phyloP scores from a whole-genome alignment of 2,329 filamentous ascomycete genomes.

The Teratosphaeria nubilosa region DNA sequence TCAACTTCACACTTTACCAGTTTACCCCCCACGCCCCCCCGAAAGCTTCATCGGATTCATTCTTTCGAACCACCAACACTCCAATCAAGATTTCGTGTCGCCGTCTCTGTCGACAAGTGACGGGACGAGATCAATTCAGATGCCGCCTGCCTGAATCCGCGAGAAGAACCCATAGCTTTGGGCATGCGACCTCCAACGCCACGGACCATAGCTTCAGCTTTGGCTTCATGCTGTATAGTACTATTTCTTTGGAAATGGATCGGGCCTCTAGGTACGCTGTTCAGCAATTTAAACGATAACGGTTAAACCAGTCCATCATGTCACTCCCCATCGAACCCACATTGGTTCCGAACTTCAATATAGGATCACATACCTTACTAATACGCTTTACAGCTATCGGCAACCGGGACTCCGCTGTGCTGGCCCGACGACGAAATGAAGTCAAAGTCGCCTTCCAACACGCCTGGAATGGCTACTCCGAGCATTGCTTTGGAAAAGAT shows the following conservation, averaged over 20 bases:
- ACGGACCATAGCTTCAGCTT: background rate
- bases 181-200: background rate
- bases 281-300: background rate
- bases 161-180: background rate
- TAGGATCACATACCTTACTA: background rate
- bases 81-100: too few species aligned
- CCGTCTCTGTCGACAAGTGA: too few species aligned
- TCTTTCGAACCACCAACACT: too few species aligned
- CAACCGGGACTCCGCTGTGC: background rate
- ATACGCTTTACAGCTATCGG: background rate
- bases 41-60: background rate
- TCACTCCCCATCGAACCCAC: too few species aligned
- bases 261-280: background rate
- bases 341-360: background rate
- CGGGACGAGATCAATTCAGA: background rate
- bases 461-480: background rate
- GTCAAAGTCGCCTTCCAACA: background rate
- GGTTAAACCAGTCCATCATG: background rate
- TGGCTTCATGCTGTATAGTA: background rate
- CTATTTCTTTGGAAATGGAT: background rate
- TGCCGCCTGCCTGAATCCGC: background rate
- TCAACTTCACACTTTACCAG: background rate
- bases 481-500: conserved; percentile 25
- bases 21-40: too few species aligned
- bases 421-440: background rate